A percentile compares a stretch with the other conserved stretches of the same genome.
Conservation (phyloP, 495 filamentous ascomycete genomes). For the Bacidia gigantensis region DNA sequence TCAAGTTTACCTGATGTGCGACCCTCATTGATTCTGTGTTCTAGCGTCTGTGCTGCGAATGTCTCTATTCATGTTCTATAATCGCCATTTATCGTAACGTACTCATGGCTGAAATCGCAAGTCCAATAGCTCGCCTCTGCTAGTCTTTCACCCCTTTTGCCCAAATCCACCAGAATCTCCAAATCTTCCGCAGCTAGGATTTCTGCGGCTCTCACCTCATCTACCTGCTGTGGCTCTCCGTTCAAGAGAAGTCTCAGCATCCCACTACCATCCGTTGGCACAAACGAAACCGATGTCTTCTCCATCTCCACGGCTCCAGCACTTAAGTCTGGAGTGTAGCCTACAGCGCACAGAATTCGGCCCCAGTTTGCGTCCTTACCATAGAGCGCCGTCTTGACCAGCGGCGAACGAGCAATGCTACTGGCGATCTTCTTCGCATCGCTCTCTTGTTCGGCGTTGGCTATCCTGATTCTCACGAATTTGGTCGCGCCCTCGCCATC, state of each 20-base stretch:
- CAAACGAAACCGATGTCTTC: constrained; percentile 81
- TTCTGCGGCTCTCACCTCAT: constrained; percentile 58
- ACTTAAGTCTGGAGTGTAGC: constrained; percentile 61
- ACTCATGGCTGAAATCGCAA: constrained; percentile 97
- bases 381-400: constrained; percentile 95
- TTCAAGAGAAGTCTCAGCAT: constrained; percentile 67
- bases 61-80: constrained; percentile 57
- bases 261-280: constrained; percentile 69
- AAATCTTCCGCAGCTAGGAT: constrained; percentile 80
- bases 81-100: constrained; percentile 75
- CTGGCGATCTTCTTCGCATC: constrained; percentile 60
- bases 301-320: constrained; percentile 56
- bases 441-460: constrained; percentile 50
- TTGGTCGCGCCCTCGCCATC: constrained; percentile 98
- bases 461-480: constrained; percentile 86
- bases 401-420: constrained; percentile 81
- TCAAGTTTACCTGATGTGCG: too few species aligned
- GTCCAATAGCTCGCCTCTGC: constrained; percentile 75
- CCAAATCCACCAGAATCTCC: constrained; percentile 61
- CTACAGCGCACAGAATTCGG: constrained; percentile 87
- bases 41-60: too few species aligned
- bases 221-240: constrained; percentile 85
- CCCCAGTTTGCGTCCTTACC: constrained; percentile 98
- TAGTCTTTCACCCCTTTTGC: constrained; percentile 28
- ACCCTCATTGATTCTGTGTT: too few species aligned